A percentile compares a stretch with the other conserved stretches of the same genome.
Conservation (phyloP, 495 filamentous ascomycete species). For the Cercophora sp. region DNA sequence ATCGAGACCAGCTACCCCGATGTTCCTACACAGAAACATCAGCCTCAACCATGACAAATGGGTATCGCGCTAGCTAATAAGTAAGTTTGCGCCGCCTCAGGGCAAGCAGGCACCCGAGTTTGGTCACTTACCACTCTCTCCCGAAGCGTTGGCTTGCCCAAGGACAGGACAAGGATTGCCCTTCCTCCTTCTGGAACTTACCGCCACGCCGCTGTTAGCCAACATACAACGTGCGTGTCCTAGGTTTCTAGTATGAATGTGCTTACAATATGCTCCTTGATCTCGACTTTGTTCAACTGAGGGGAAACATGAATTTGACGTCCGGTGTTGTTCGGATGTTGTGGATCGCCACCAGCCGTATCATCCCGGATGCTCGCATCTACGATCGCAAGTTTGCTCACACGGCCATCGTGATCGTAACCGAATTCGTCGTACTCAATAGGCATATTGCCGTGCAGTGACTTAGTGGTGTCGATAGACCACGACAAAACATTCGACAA, state of each 20-base stretch:
- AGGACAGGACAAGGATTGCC: too few species aligned
- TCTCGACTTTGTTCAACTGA: not conserved
- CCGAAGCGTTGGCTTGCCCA: not conserved
- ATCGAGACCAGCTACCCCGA: not conserved
- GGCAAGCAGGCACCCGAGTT: too few species aligned
- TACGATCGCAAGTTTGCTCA: not conserved
- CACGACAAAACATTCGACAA: not conserved
- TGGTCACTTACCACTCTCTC: not conserved
- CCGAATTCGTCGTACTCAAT: not conserved
- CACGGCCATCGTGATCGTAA: not conserved
- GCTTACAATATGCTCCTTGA: conserved; percentile 1
- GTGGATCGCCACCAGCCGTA: not conserved
- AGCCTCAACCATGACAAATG: too few species aligned
- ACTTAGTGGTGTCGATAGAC: not conserved
- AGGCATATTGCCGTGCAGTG: not conserved
- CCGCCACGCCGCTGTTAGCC: not conserved
- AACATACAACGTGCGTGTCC: not conserved
- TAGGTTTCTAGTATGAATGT: too few species aligned
- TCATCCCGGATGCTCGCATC: not conserved
- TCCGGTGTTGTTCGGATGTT: too few species aligned
- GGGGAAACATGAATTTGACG: too few species aligned
- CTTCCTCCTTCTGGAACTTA: not conserved
- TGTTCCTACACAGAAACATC: not conserved
- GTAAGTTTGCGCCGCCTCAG: too few species aligned
- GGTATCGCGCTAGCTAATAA: too few species aligned